Evolutionary conservation across 345 rosid species (phyloP).

Genomic region (Erysimum cheiranthoides): DNA sequence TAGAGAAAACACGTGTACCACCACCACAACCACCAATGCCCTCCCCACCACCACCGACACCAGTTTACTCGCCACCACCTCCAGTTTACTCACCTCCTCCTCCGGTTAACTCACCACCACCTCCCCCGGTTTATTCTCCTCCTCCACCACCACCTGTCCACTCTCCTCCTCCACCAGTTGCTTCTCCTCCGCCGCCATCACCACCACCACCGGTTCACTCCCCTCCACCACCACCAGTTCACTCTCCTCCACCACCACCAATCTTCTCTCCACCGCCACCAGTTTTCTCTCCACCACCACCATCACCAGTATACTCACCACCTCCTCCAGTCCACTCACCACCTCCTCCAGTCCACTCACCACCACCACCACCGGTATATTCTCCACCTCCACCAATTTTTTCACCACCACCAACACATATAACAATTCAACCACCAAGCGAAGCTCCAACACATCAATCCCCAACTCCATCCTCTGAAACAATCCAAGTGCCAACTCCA

Average conservation of each 20-base stretch:
- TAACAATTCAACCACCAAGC: slow-evolving; percentile 27
- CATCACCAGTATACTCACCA: slow-evolving; percentile 21
- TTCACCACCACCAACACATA: slow-evolving; percentile 37
- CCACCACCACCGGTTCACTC: slow-evolving; percentile 35
- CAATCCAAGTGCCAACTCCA: neutral
- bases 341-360: neutral
- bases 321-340: slow-evolving; percentile 25
- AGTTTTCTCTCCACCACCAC: slow-evolving; percentile 26
- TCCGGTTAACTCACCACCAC: slow-evolving; percentile 31
- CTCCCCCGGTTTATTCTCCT: slow-evolving; percentile 31
- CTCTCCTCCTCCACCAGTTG: slow-evolving; percentile 40
- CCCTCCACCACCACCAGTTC: slow-evolving; percentile 39
- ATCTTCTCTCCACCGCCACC: slow-evolving; percentile 29
- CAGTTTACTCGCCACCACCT: slow-evolving; percentile 5
- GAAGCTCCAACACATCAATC: slow-evolving; percentile 11
- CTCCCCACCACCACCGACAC: slow-evolving; percentile 25
- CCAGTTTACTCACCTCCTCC: slow-evolving; percentile 9
- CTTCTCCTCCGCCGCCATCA: slow-evolving; percentile 23
- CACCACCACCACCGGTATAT: slow-evolving; percentile 16
- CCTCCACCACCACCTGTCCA: slow-evolving; percentile 21
- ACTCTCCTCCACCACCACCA: slow-evolving; percentile 42
- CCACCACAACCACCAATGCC: slow-evolving; percentile 41
- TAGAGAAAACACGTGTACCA: slow-evolving; percentile 17
- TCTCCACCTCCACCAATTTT: slow-evolving; percentile 23
- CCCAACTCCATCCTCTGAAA: slow-evolving; percentile 7